Evolutionary conservation across 2,329 filamentous ascomycete genomes (phyloP).

Genomic region (Sarocladiaceae sp.): DNA sequence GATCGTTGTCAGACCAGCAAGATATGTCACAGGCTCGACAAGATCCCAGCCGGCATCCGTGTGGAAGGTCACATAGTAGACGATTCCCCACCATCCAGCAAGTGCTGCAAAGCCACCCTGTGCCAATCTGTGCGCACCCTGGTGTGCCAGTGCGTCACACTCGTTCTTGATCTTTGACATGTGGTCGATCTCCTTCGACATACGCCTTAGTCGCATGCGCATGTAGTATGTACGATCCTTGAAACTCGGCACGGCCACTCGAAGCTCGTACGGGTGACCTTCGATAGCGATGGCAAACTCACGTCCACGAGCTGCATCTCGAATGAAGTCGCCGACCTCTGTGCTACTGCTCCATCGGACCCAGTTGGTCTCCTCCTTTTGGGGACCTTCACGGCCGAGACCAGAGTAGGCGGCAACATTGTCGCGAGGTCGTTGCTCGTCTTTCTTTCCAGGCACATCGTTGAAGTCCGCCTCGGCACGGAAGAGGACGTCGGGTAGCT

Average conservation of each 20-base stretch:
- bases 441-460: conserved; percentile 32
- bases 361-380: conserved; percentile 48
- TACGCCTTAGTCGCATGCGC: conserved; percentile 69
- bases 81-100: conserved; percentile 73
- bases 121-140: conserved; percentile 72
- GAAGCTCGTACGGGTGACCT: conserved; percentile 59
- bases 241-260: conserved; percentile 81
- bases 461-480: conserved; percentile 70
- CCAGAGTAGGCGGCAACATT: conserved; percentile 69
- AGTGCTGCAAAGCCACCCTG: conserved; percentile 73
- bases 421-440: conserved; percentile 13
- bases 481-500: conserved; percentile 72
- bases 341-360: conserved; percentile 86
- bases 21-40: conserved; percentile 87
- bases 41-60: conserved; percentile 85
- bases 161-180: conserved; percentile 74
- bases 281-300: conserved; percentile 85
- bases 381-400: conserved; percentile 56
- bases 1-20: conserved; percentile 79
- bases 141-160: conserved; percentile 75
- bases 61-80: conserved; percentile 68
- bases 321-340: conserved; percentile 91
- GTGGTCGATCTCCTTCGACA: conserved; percentile 62
- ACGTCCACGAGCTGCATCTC: conserved; percentile 77
- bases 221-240: conserved; percentile 88